These are phyloP conservation scores for Solanum lycopersicoides DNA, from an alignment of 257 asterid species.

Conservation along the genomic window DNA sequence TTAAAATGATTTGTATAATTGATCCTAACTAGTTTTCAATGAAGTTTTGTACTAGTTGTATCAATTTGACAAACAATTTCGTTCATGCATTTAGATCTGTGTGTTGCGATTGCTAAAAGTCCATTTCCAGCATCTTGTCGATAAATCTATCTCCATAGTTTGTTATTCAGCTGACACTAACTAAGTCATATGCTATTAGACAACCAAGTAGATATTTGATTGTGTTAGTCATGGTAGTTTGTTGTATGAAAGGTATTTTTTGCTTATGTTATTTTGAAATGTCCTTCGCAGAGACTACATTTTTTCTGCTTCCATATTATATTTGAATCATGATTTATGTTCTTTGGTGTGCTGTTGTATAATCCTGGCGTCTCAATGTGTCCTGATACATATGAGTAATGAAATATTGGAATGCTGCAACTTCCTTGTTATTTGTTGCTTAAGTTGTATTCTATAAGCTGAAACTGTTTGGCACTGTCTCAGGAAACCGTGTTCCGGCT, in stretches of 20 bases:
- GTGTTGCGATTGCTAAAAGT: not conserved
- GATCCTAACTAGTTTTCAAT: not conserved
- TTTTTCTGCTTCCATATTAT: not conserved
- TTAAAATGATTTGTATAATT: not conserved
- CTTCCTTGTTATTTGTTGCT: not conserved
- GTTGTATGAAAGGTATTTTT: not conserved
- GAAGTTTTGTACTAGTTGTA: not conserved
- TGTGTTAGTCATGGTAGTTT: not conserved
- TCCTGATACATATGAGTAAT: not conserved
- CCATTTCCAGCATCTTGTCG: not conserved
- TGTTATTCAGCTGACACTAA: not conserved
- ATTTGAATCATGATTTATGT: not conserved
- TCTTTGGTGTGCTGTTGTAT: not conserved
- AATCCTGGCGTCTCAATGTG: not conserved
- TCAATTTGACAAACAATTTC: not conserved
- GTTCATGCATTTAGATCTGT: not conserved
- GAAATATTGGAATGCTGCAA: not conserved
- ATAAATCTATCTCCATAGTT: not conserved
- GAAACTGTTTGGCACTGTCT: not conserved
- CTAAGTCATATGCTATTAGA: not conserved
- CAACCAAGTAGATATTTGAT: not conserved
- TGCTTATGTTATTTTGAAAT: not conserved
- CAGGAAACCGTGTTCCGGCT: conserved; percentile 97
- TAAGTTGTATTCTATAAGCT: not conserved
- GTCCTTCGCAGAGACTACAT: not conserved